Percentiles rank a stretch among this genome's conserved stretches.
These are phyloP conservation scores for Monilinia fructicola DNA, from an alignment of 2,329 filamentous ascomycete species.

Conservation along the genomic window DNA sequence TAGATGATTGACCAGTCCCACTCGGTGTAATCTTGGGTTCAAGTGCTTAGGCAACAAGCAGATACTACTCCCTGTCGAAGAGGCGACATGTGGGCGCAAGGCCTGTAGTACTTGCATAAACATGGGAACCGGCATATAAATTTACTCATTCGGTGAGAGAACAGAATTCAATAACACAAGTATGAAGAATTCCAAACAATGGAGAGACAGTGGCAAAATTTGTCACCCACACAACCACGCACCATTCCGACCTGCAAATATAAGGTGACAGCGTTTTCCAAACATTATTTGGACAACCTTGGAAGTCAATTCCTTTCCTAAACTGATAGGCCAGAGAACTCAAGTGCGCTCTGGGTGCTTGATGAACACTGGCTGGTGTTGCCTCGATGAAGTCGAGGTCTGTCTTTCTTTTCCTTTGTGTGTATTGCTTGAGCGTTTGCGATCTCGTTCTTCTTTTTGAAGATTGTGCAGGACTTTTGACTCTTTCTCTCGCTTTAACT, in stretches of 20 bases:
- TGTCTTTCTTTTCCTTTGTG: slow-evolving; percentile 3
- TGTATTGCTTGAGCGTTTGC: neutral
- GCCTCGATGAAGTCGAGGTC: neutral
- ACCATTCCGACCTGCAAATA: neutral
- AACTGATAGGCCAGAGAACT: neutral
- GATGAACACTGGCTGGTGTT: slow-evolving; percentile 9
- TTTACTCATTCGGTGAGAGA: slow-evolving; percentile 5
- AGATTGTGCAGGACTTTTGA: slow-evolving; percentile 15
- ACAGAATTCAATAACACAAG: neutral
- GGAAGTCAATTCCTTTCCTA: neutral
- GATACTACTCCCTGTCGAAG: slow-evolving; percentile 2
- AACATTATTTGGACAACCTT: neutral
- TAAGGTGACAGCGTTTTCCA: neutral
- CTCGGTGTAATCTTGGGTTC: slow-evolving; percentile 7
- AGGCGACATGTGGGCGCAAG: neutral
- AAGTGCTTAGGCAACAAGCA: slow-evolving; percentile 7
- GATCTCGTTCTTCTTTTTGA: slow-evolving; percentile 22
- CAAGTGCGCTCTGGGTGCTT: neutral
- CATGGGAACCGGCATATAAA: slow-evolving; percentile 5
- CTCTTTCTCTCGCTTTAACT: slow-evolving; percentile 13
- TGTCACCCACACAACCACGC: slow-evolving; percentile 6
- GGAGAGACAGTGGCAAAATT: slow-evolving; percentile 8
- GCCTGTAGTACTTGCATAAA: slow-evolving; percentile 7
- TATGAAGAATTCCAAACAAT: neutral
- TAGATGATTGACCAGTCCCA: slow-evolving; percentile 3